These are phyloP conservation scores for Clitocybe nebularis DNA, from an alignment of 1,284 basidiomycete species.

Conservation along the genomic window DNA sequence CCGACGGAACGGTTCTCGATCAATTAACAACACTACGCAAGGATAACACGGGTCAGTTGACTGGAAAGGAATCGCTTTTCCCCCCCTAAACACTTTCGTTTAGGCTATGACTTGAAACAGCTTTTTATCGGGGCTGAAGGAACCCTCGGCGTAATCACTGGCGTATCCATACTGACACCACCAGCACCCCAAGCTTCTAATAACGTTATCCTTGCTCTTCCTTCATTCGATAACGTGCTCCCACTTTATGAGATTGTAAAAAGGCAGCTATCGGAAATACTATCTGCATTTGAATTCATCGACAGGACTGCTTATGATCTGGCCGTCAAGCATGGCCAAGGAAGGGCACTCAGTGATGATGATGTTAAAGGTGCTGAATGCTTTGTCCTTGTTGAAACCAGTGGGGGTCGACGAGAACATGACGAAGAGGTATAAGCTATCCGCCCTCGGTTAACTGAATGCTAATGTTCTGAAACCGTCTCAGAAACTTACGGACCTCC, in stretches of 20 bases:
- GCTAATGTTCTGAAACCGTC: slow-evolving; percentile 4
- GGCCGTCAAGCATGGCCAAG: slow-evolving; percentile 73
- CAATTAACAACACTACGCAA: slow-evolving; percentile 85
- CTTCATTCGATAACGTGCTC: slow-evolving; percentile 71
- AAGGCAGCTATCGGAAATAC: slow-evolving; percentile 86
- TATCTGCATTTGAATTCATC: slow-evolving; percentile 97
- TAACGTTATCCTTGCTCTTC: slow-evolving; percentile 74
- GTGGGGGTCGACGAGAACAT: slow-evolving; percentile 90
- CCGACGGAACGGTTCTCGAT: slow-evolving; percentile 94
- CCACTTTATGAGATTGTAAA: slow-evolving; percentile 68
- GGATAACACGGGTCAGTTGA: slow-evolving; percentile 87
- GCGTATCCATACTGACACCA: slow-evolving; percentile 93
- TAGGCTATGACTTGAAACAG: slow-evolving; percentile 98
- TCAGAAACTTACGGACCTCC: slow-evolving; percentile 86
- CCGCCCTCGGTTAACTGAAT: slow-evolving; percentile 3
- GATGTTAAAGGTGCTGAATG: slow-evolving; percentile 78
- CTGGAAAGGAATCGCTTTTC: slow-evolving; percentile 1
- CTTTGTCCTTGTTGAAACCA: slow-evolving; percentile 94
- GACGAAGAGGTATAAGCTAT: slow-evolving; percentile 77
- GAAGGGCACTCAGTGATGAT: slow-evolving; percentile 60
- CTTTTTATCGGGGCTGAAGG: slow-evolving; percentile 98
- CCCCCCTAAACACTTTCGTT: slow-evolving; percentile 8
- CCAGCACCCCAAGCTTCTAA: slow-evolving; percentile 82
- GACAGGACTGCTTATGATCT: slow-evolving; percentile 88
- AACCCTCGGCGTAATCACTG: slow-evolving; percentile 93